phyloP scores from a whole-genome alignment of 2,329 filamentous ascomycete genomes.

The Cordyceps cateniannulata region DNA sequence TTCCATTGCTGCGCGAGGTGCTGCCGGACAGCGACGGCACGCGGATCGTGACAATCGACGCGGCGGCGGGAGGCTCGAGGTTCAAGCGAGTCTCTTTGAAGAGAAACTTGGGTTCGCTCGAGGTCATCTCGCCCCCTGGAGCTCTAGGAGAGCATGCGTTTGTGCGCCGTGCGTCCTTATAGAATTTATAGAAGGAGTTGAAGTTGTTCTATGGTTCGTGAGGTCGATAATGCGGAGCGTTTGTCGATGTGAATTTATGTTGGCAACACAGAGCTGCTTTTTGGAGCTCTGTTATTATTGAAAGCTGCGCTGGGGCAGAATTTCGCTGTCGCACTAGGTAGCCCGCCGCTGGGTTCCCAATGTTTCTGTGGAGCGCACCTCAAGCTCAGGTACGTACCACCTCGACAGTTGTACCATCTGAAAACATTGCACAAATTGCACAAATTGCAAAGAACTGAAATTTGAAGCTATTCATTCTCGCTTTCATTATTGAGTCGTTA shows the following conservation, averaged over 20 bases:
- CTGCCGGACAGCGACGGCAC: conserved; percentile 50
- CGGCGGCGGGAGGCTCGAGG: conserved; percentile 64
- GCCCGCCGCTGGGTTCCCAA: neutral
- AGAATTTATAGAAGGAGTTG: no score
- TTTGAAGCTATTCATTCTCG: neutral
- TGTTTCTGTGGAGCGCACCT: conserved; percentile 4
- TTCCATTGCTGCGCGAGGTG: conserved; percentile 35
- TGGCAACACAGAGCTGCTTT: neutral
- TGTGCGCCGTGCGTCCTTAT: neutral
- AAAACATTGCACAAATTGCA: neutral
- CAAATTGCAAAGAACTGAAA: neutral
- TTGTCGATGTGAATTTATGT: neutral
- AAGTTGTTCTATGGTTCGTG: conserved; percentile 8
- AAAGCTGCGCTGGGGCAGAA: conserved; percentile 10
- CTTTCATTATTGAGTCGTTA: neutral
- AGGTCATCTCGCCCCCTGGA: conserved; percentile 59
- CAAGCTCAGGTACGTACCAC: conserved; percentile 4
- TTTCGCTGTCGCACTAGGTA: neutral
- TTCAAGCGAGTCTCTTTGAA: conserved; percentile 86
- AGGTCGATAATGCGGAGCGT: conserved; percentile 15
- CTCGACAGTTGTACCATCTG: neutral
- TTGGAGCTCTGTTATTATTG: neutral
- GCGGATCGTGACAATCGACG: conserved; percentile 64
- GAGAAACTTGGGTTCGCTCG: conserved; percentile 55
- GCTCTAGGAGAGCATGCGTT: conserved; percentile 6